Conservation (phyloP, 1,139 yeast species). For the Diutina mesorugosa region DNA sequence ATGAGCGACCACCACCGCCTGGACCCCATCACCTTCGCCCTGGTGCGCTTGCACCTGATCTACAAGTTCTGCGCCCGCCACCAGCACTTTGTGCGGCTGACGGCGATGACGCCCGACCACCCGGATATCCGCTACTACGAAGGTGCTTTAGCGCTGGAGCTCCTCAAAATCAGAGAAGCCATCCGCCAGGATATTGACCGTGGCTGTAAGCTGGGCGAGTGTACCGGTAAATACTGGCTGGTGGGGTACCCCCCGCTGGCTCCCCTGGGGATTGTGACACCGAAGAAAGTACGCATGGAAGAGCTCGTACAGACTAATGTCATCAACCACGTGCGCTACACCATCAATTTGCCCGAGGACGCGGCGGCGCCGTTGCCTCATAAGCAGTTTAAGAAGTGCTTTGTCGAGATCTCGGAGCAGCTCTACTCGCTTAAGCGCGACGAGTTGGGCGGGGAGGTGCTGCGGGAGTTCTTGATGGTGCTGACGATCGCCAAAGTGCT, state of each 20-base stretch:
- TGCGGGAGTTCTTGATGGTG: conserved; percentile 10
- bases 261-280: background rate
- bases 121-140: conserved; percentile 10
- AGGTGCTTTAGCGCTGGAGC: conserved; percentile 19
- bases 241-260: background rate
- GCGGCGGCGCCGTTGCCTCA: conserved; percentile 10
- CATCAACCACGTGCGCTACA: conserved; percentile 24
- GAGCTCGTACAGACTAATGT: conserved; percentile 27
- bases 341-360: conserved; percentile 18
- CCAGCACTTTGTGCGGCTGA: background rate
- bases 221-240: background rate
- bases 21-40: conserved; percentile 14
- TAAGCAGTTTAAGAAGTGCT: conserved; percentile 16
- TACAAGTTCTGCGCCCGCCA: conserved; percentile 18
- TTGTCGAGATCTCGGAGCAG: conserved; percentile 14
- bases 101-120: background rate
- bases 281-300: conserved; percentile 9
- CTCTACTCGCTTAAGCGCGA: conserved; percentile 18
- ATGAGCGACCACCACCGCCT: conserved; percentile 18
- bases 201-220: background rate
- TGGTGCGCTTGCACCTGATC: conserved; percentile 24
- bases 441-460: conserved; percentile 11
- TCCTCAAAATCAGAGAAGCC: conserved; percentile 14
- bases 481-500: conserved; percentile 24
- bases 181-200: background rate